Base-by-base conservation (phyloP, 306 rosid genomes). In the Acacia melanoxylon region DNA sequence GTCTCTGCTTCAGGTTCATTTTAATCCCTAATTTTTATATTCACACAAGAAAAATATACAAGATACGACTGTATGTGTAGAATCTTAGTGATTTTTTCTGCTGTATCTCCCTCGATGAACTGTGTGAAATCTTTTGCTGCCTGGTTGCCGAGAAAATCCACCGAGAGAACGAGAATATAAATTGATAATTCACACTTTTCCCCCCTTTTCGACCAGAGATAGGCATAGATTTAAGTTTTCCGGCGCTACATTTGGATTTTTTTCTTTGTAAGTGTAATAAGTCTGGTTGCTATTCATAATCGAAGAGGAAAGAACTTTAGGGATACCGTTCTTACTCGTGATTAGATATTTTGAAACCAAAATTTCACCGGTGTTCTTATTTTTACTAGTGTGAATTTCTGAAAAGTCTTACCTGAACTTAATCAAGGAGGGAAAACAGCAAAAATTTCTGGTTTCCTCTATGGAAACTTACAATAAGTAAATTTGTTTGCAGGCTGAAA, bases 1-100 rank as follows among this genome's bases (percentile, higher is more conserved):
- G 76, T 87, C 88, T 75, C 90, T 76, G 11, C 97, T 93, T 77
- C 92, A 93, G 96, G 97, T 93, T 68, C 83, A 40, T 22, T 81
- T 37, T 78, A 68, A 52, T 40, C 17, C 74, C 25, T 59, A 8
- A 24, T 63, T 67, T 22, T 3, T 51, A 2, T 58, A 3, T n/a
- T 58, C 63, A 0, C 0, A 10, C 63, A n/a, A 58, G 29, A 58
- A n/a, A 58, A n/a, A 10, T 22, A 9, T 0, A 54, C 1, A 54
- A 54, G 25, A 20, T 54, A 2, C 17, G 24, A 19, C 25, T 19
- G 1, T 20, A n/a, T 58, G 14, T n/a, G 5, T 58, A n/a, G 63
- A n/a, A 7, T 22, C 29, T n/a, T 58, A 4, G n/a, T n/a, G 9
- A 58, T 20, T 58, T 56, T 20, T 58, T 22, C 2, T 52, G 61